Percentiles rank a stretch among this genome's conserved stretches.
phyloP scores from a whole-genome alignment of 306 rosid genomes.

The Cicer arietinum region DNA sequence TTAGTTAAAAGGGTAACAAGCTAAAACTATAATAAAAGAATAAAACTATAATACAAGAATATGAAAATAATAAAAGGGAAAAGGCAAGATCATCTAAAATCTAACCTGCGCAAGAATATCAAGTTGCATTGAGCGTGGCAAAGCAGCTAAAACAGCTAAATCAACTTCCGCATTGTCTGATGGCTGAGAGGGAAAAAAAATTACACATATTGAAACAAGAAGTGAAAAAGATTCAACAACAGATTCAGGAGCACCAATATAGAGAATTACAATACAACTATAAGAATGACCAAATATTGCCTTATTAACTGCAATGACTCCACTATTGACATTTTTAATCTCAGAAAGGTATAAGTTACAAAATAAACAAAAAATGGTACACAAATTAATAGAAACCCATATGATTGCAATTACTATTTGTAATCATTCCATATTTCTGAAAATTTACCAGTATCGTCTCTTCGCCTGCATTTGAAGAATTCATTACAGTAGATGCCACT shows the following conservation, averaged over 20 bases:
- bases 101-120: slow-evolving; percentile 87
- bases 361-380: slow-evolving; percentile 33
- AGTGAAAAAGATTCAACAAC: slow-evolving; percentile 17
- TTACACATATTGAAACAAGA: slow-evolving; percentile 27
- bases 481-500: slow-evolving; percentile 48
- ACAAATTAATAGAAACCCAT: slow-evolving; percentile 25
- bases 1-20: not conserved
- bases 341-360: slow-evolving; percentile 21
- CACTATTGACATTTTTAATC: slow-evolving; percentile 1
- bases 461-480: slow-evolving; percentile 56
- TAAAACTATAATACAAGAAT: not conserved
- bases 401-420: slow-evolving; percentile 27
- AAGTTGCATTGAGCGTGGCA: slow-evolving; percentile 90
- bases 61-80: slow-evolving; percentile 30
- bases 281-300: slow-evolving; percentile 8
- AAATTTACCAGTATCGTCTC: slow-evolving; percentile 75
- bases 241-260: slow-evolving; percentile 26
- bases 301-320: slow-evolving; percentile 7
- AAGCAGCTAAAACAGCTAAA: slow-evolving; percentile 78
- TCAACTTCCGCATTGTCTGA: slow-evolving; percentile 68
- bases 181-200: slow-evolving; percentile 58
- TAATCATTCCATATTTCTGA: slow-evolving; percentile 26
- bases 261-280: slow-evolving; percentile 31
- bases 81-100: slow-evolving; percentile 16
- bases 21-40: not conserved